A percentile compares a stretch with the other conserved stretches of the same genome.
phyloP scores from a whole-genome alignment of 1,139 yeast genomes.

The Kodamaea suecica region DNA sequence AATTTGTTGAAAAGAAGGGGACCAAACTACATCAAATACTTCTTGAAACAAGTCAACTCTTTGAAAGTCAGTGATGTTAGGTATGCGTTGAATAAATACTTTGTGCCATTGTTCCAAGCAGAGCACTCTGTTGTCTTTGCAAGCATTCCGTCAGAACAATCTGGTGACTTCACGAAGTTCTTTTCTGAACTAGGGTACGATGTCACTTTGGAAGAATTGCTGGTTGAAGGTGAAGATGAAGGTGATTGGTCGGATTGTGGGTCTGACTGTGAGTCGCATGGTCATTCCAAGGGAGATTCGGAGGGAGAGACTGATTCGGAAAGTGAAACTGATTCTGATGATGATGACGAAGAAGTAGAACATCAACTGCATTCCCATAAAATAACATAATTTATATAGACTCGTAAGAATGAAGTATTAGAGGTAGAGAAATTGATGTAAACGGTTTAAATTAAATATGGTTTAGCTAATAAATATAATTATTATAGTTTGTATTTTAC shows the following conservation, averaged over 20 bases:
- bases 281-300: conserved; percentile 6
- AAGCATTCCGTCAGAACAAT: conserved; percentile 70
- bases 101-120: conserved; percentile 58
- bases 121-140: conserved; percentile 58
- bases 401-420: too few species aligned
- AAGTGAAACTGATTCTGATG: conserved; percentile 3
- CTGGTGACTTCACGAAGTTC: conserved; percentile 44
- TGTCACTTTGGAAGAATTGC: conserved; percentile 55
- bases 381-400: too few species aligned
- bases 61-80: conserved; percentile 60
- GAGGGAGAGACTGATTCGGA: conserved; percentile 8
- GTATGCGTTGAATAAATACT: conserved; percentile 55
- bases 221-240: conserved; percentile 24
- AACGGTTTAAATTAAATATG: too few species aligned
- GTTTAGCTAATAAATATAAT: too few species aligned
- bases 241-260: conserved; percentile 10
- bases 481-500: too few species aligned
- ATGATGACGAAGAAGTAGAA: not conserved
- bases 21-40: conserved; percentile 45
- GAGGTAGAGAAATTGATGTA: too few species aligned
- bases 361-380: not conserved
- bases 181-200: conserved; percentile 57
- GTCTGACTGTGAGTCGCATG: conserved; percentile 9
- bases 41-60: conserved; percentile 46
- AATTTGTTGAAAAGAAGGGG: conserved; percentile 68